Evolutionary conservation across 768 basidiomycete genomes (phyloP).

Genomic region (Gautieria morchelliformis): DNA sequence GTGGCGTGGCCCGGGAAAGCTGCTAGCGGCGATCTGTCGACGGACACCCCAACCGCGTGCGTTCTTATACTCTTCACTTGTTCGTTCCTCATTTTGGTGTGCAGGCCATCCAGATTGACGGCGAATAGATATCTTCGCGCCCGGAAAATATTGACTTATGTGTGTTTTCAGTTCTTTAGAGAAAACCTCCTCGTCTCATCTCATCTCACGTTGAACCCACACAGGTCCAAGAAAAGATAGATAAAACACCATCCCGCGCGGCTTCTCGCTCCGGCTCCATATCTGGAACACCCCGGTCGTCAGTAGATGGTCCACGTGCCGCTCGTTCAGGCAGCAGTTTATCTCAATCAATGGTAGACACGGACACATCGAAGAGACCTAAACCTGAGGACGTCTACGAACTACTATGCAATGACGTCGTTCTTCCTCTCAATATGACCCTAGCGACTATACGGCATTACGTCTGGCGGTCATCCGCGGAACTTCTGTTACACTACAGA

Average conservation of each 20-base stretch:
- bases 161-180: slow-evolving; percentile 20
- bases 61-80: slow-evolving; percentile 21
- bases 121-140: slow-evolving; percentile 81
- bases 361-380: slow-evolving; percentile 3
- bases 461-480: slow-evolving; percentile 69
- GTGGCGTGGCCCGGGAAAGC: slow-evolving; percentile 60
- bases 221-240: slow-evolving; percentile 79
- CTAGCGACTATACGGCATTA: slow-evolving; percentile 86
- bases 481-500: slow-evolving; percentile 75
- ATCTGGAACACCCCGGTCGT: slow-evolving; percentile 9
- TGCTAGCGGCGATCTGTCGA: slow-evolving; percentile 28
- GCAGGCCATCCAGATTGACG: slow-evolving; percentile 75
- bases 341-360: slow-evolving; percentile 1
- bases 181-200: background rate
- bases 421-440: slow-evolving; percentile 80
- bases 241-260: slow-evolving; percentile 31
- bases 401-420: slow-evolving; percentile 78
- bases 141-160: slow-evolving; percentile 75
- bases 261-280: slow-evolving; percentile 3
- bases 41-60: slow-evolving; percentile 74
- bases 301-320: background rate
- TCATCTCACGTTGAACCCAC: background rate
- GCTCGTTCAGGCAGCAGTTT: slow-evolving; percentile 25
- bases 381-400: slow-evolving; percentile 70
- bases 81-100: slow-evolving; percentile 17